These are phyloP conservation scores for Pyrus bretschneideri DNA, from an alignment of 306 rosid species.

Conservation along the genomic window DNA sequence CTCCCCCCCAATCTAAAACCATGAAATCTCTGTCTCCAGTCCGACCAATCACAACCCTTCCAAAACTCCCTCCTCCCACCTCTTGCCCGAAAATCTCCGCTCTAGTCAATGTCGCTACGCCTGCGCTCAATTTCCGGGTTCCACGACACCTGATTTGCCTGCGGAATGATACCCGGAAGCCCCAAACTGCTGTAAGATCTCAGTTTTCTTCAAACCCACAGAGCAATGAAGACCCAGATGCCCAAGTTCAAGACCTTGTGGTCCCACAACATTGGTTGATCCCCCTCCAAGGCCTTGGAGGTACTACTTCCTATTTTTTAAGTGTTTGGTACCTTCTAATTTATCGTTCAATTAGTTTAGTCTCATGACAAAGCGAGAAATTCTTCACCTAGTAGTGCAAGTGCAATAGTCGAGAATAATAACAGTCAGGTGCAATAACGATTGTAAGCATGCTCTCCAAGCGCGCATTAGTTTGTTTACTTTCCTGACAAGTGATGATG, in stretches of 20 bases:
- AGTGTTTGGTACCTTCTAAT: too few relatives aligned
- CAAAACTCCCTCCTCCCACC: not conserved
- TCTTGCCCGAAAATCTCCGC: not conserved
- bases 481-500: too few relatives aligned
- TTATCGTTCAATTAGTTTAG: too few relatives aligned
- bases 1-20: not conserved
- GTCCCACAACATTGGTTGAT: constrained; percentile 69
- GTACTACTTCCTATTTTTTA: constrained; percentile 14
- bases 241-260: constrained; percentile 53
- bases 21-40: constrained; percentile 26
- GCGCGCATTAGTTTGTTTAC: too few relatives aligned
- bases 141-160: constrained; percentile 6
- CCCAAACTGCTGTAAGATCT: constrained; percentile 20
- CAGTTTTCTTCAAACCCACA: constrained; percentile 22
- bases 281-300: constrained; percentile 63
- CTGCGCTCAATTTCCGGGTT: constrained; percentile 9
- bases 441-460: too few relatives aligned
- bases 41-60: constrained; percentile 5
- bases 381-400: too few relatives aligned
- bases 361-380: too few relatives aligned
- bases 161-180: not conserved
- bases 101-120: not conserved
- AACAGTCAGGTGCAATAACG: too few relatives aligned
- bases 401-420: too few relatives aligned
- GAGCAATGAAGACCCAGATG: constrained; percentile 20